Evolutionary conservation across 2,329 filamentous ascomycete genomes (phyloP).

Genomic region (Fusarium sp.): DNA sequence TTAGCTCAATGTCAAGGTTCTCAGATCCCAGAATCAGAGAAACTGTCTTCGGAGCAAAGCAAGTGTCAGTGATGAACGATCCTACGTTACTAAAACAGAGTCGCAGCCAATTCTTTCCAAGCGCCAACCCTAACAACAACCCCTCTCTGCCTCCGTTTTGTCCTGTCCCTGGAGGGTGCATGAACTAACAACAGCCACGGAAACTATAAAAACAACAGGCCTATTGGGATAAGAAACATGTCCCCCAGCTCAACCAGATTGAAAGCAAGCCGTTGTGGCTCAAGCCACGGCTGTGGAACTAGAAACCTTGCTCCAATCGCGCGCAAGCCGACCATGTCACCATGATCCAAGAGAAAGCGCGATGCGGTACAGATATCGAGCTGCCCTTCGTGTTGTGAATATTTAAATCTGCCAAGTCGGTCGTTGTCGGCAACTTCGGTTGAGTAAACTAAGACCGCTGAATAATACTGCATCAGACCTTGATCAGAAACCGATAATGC

Average conservation of each 20-base stretch:
- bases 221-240: background rate
- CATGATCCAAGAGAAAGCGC: background rate
- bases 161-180: background rate
- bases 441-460: background rate
- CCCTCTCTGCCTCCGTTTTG: background rate
- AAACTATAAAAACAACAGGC: background rate
- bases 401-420: background rate
- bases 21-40: background rate
- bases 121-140: background rate
- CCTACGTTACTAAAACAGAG: background rate
- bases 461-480: background rate
- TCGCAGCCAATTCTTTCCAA: background rate
- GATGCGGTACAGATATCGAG: background rate
- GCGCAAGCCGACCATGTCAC: background rate
- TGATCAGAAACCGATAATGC: background rate
- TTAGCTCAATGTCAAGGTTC: background rate
- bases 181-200: background rate
- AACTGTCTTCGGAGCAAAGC: background rate
- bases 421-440: background rate
- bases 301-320: background rate
- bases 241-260: background rate
- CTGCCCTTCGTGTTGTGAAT: background rate
- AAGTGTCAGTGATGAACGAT: background rate
- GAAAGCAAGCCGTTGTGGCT: background rate
- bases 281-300: background rate